A percentile compares a stretch with the other conserved stretches of the same genome.
These are phyloP conservation scores for Tetratostichococcus sp. DNA, from an alignment of 139 green algal species.

Conservation along the genomic window DNA sequence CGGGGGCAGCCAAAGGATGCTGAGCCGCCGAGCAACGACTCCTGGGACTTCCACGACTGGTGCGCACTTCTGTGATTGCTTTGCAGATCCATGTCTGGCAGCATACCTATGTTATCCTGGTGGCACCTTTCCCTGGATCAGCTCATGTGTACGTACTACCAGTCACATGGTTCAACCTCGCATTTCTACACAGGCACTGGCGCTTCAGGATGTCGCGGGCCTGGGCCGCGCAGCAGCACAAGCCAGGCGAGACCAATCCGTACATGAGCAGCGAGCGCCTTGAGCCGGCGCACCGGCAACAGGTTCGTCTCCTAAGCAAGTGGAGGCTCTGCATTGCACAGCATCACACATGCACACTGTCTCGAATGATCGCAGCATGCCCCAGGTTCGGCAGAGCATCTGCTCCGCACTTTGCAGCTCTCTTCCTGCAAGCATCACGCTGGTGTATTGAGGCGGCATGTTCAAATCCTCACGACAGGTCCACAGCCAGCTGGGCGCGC, in stretches of 20 bases:
- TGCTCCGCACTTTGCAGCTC: too few relatives aligned
- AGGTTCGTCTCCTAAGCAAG: neutral
- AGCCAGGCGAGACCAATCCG: neutral
- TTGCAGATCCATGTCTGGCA: too few relatives aligned
- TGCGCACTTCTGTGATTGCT: neutral
- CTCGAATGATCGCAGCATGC: too few relatives aligned
- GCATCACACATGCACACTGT: too few relatives aligned
- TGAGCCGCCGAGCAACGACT: neutral
- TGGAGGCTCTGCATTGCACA: too few relatives aligned
- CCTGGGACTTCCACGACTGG: neutral
- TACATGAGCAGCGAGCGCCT: neutral
- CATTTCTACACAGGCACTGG: neutral
- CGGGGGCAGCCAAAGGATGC: neutral
- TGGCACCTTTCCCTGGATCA: too few relatives aligned
- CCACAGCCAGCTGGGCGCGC: neutral
- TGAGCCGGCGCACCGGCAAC: neutral
- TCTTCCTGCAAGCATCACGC: too few relatives aligned
- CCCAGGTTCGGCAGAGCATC: too few relatives aligned
- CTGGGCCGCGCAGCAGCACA: neutral
- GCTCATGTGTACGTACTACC: too few relatives aligned
- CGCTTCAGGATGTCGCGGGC: neutral
- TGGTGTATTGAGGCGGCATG: too few relatives aligned
- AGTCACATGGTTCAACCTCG: neutral
- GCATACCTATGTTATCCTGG: too few relatives aligned
- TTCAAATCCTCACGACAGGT: neutral